These are phyloP conservation scores for Acer negundo DNA, from an alignment of 345 rosid genomes.

Conservation along the genomic window DNA sequence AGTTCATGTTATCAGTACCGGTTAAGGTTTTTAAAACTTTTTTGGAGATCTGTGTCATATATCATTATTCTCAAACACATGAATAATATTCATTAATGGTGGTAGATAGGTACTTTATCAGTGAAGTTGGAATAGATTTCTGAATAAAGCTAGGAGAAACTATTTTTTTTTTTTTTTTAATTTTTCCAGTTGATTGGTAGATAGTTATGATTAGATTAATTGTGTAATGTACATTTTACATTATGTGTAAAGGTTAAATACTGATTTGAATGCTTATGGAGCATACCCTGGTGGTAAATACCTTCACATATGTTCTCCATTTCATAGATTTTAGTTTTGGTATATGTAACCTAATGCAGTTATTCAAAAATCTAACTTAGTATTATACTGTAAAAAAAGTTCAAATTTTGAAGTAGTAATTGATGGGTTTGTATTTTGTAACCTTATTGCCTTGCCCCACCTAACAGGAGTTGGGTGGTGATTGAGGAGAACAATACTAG, in stretches of 20 bases:
- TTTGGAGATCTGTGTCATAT: neutral
- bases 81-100: neutral
- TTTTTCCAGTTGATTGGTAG: neutral
- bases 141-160: neutral
- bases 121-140: neutral
- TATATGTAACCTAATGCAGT: neutral
- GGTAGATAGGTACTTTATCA: neutral
- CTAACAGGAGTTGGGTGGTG: neutral
- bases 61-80: neutral
- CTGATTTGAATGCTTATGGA: too few relatives aligned
- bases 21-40: neutral
- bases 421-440: neutral
- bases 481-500: neutral
- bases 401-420: neutral
- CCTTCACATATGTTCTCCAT: neutral
- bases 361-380: neutral
- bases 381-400: too few relatives aligned
- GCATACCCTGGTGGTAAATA: neutral
- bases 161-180: neutral
- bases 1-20: neutral
- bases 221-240: neutral
- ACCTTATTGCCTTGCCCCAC: neutral
- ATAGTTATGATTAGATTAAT: neutral
- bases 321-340: neutral
- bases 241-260: too few relatives aligned